A percentile compares a stretch with the other conserved stretches of the same genome.
Evolutionary conservation across 345 rosid species (phyloP).

Genomic region (Firmiana major): DNA sequence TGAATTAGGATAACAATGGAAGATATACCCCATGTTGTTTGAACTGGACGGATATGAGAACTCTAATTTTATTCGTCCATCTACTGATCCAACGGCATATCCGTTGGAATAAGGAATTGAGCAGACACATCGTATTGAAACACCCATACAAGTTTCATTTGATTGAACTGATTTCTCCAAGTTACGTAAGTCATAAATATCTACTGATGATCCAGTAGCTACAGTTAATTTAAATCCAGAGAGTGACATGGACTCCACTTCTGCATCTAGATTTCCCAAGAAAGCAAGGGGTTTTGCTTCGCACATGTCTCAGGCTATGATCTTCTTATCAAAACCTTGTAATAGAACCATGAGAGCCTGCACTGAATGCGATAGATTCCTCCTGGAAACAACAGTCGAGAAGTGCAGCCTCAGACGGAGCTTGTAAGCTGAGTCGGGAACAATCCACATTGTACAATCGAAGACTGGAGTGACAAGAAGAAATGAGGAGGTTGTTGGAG

Average conservation of each 20-base stretch:
- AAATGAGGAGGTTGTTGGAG: conserved; percentile 69
- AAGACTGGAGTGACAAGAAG: conserved; percentile 87
- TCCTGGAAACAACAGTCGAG: conserved; percentile 76
- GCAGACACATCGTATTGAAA: conserved; percentile 53
- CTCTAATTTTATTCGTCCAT: conserved; percentile 73
- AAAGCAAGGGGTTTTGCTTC: conserved; percentile 27
- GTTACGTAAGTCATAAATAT: conserved; percentile 64
- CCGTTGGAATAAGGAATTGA: conserved; percentile 52
- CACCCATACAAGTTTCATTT: conserved; percentile 44
- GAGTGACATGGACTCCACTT: conserved; percentile 66
- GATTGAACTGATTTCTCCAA: conserved; percentile 45
- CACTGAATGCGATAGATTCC: conserved; percentile 48
- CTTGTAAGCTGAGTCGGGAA: conserved; percentile 44
- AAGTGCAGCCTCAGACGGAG: conserved; percentile 53
- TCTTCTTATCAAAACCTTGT: conserved; percentile 80
- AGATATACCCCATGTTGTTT: conserved; percentile 41
- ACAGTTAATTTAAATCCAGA: conserved; percentile 58
- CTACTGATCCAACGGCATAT: conserved; percentile 82
- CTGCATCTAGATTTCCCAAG: conserved; percentile 32
- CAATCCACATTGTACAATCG: conserved; percentile 73
- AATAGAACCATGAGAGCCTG: conserved; percentile 72
- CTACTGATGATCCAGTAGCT: conserved; percentile 55
- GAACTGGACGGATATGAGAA: conserved; percentile 41
- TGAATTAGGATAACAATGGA: conserved; percentile 73
- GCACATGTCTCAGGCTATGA: conserved; percentile 65